Percentiles rank a stretch among this genome's conserved stretches.
Conservation (phyloP, 2,329 filamentous ascomycete genomes). For the Madurella fahalii region DNA sequence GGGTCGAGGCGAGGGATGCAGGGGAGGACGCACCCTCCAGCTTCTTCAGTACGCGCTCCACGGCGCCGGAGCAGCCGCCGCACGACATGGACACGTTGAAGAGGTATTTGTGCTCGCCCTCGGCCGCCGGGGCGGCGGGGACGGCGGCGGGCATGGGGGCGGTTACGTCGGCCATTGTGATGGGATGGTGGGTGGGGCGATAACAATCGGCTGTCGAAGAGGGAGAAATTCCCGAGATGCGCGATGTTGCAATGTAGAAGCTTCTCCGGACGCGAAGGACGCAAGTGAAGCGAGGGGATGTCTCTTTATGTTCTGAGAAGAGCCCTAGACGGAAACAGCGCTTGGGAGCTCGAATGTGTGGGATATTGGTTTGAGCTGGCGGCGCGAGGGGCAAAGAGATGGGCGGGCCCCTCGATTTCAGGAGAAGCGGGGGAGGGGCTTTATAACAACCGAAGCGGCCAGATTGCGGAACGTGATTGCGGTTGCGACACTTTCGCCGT, state of each 20-base stretch:
- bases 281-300: too few species aligned
- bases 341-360: too few species aligned
- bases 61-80: conserved; percentile 90
- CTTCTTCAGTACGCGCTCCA: conserved; percentile 88
- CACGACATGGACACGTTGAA: conserved; percentile 95
- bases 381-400: background rate
- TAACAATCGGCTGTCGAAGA: too few species aligned
- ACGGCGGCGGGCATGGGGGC: conserved; percentile 1
- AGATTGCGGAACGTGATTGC: conserved; percentile 1
- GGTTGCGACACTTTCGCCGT: conserved; percentile 1
- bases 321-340: too few species aligned
- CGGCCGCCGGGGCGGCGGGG: conserved; percentile 45
- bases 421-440: conserved; percentile 1
- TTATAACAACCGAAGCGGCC: conserved; percentile 6
- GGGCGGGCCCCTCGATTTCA: background rate
- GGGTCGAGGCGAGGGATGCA: conserved; percentile 4
- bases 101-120: conserved; percentile 81
- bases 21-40: conserved; percentile 64
- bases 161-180: conserved; percentile 13
- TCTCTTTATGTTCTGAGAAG: too few species aligned
- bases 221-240: too few species aligned
- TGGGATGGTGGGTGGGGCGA: background rate
- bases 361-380: too few species aligned
- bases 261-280: too few species aligned
- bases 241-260: too few species aligned